These are phyloP conservation scores for Kurtzmaniella quercitrusa DNA, from an alignment of 1,139 yeast species.

Conservation along the genomic window DNA sequence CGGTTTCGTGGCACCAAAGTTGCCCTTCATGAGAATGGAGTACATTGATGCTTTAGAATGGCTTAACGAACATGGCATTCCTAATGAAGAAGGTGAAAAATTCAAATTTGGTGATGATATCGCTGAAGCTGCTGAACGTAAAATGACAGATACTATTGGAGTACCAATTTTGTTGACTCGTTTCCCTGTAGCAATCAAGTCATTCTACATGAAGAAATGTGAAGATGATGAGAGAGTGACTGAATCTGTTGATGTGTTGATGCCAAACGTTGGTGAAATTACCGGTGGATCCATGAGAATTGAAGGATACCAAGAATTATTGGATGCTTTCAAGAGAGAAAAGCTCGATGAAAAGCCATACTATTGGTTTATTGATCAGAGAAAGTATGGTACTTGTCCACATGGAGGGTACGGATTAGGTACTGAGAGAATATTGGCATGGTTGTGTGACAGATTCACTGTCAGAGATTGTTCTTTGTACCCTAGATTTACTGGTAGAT, in stretches of 20 bases:
- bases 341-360: conserved; percentile 72
- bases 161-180: conserved; percentile 86
- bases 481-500: conserved; percentile 97
- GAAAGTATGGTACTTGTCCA: conserved; percentile 96
- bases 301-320: conserved; percentile 70
- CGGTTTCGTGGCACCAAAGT: conserved; percentile 69
- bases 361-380: conserved; percentile 95
- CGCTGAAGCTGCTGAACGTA: conserved; percentile 99
- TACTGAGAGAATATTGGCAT: conserved; percentile 94
- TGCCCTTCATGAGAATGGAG: conserved; percentile 89
- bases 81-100: conserved; percentile 88
- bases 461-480: conserved; percentile 97
- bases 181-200: conserved; percentile 96
- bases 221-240: conserved; percentile 89
- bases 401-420: conserved; percentile 99
- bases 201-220: conserved; percentile 96
- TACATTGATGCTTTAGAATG: conserved; percentile 90
- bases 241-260: conserved; percentile 94
- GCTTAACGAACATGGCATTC: conserved; percentile 92
- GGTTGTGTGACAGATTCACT: conserved; percentile 96
- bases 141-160: conserved; percentile 93
- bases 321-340: conserved; percentile 91
- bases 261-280: conserved; percentile 98
- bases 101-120: conserved; percentile 98
- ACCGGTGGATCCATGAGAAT: conserved; percentile 99